phyloP scores from a whole-genome alignment of 164 flowering plant species.

The Piper longum region DNA sequence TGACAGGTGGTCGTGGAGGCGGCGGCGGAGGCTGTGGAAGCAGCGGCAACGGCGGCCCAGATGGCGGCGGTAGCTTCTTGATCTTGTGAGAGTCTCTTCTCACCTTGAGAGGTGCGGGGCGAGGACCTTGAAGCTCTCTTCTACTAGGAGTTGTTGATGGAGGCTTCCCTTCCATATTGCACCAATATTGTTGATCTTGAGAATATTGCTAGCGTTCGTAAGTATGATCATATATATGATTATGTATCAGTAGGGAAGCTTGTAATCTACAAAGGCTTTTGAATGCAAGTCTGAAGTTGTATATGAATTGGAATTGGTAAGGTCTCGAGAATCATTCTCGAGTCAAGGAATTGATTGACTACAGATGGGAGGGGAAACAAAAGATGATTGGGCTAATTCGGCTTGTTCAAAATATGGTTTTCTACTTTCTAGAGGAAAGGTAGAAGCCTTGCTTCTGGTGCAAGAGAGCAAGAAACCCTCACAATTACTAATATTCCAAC shows the following conservation, averaged over 20 bases:
- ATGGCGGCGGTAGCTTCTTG: constrained; percentile 55
- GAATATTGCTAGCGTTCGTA: background rate
- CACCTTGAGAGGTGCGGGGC: constrained; percentile 54
- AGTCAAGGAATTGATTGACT: too few species aligned
- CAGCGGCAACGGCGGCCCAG: constrained; percentile 13
- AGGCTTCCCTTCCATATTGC: constrained; percentile 4
- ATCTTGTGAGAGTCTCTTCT: constrained; percentile 57
- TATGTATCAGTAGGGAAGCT: too few species aligned
- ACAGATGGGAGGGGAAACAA: too few species aligned
- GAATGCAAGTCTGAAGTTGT: too few species aligned
- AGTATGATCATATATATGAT: too few species aligned
- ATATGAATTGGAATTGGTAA: too few species aligned
- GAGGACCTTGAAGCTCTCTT: constrained; percentile 57
- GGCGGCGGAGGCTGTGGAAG: constrained; percentile 9
- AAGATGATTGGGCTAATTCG: too few species aligned
- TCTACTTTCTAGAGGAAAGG: too few species aligned
- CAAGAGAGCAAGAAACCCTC: background rate
- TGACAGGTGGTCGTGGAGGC: constrained; percentile 34
- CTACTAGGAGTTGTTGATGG: constrained; percentile 13
- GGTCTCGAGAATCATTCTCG: too few species aligned
- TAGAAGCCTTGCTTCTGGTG: constrained; percentile 9
- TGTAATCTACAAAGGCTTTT: too few species aligned
- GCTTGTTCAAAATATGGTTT: too few species aligned
- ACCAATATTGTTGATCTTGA: background rate
- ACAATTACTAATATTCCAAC: background rate